Evolutionary conservation across 1,139 yeast species (phyloP).

Genomic region (Lodderomyces elongisporus): DNA sequence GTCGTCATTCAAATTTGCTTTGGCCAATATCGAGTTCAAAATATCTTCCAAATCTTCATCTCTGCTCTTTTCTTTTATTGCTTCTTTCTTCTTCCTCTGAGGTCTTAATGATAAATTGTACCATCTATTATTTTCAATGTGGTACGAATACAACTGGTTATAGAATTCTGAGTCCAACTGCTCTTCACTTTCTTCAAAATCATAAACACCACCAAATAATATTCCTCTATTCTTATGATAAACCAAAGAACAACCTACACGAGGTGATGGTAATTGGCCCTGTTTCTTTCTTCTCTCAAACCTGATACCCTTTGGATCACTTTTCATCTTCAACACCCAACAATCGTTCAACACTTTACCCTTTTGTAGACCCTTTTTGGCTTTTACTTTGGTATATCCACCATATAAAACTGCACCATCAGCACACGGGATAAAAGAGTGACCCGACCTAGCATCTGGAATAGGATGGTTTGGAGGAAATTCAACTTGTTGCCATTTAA

Average conservation of each 20-base stretch:
- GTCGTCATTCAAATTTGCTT: constrained; percentile 62
- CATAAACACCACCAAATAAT: constrained; percentile 93
- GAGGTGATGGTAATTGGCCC: constrained; percentile 82
- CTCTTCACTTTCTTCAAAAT: constrained; percentile 93
- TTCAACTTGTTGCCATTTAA: constrained; percentile 88
- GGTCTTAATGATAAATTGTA: constrained; percentile 66
- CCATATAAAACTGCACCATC: constrained; percentile 91
- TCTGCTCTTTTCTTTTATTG: constrained; percentile 48
- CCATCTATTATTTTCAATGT: constrained; percentile 87
- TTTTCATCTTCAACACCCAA: constrained; percentile 85
- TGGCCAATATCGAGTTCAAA: constrained; percentile 67
- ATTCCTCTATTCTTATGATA: constrained; percentile 90
- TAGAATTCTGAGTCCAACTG: constrained; percentile 79
- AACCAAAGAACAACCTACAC: constrained; percentile 93
- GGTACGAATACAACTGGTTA: constrained; percentile 77
- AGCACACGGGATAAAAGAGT: constrained; percentile 72
- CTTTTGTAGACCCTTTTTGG: constrained; percentile 81
- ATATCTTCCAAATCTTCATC: constrained; percentile 83
- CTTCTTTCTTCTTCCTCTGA: constrained; percentile 46
- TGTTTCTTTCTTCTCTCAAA: constrained; percentile 90
- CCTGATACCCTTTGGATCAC: constrained; percentile 71
- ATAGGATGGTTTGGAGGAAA: constrained; percentile 75
- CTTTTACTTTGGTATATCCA: constrained; percentile 91
- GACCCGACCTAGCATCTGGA: constrained; percentile 95
- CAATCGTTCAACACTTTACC: constrained; percentile 88